Percentiles rank a stretch among this genome's conserved stretches.
These are phyloP conservation scores for Primulina huaijiensis DNA, from an alignment of 257 asterid species.

Conservation along the genomic window DNA sequence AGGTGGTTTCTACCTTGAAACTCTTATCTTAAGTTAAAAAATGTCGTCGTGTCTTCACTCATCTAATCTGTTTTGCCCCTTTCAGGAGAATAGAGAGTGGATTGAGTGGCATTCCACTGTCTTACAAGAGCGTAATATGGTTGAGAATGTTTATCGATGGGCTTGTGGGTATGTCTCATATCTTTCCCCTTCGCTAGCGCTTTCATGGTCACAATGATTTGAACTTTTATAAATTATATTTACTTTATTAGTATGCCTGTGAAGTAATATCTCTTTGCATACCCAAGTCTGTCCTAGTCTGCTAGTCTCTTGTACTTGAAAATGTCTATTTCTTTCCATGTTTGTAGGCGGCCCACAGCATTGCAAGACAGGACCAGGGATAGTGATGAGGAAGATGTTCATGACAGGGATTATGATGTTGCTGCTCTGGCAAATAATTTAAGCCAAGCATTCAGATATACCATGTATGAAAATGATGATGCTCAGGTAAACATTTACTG, in stretches of 20 bases:
- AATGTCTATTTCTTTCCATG: conserved; percentile 15
- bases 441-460: conserved; percentile 86
- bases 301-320: conserved; percentile 15
- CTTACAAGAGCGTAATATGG: conserved; percentile 71
- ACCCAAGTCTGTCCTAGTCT: conserved; percentile 14
- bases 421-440: conserved; percentile 87
- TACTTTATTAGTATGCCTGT: neutral
- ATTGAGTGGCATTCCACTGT: conserved; percentile 66
- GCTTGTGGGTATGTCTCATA: conserved; percentile 80
- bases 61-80: conserved; percentile 20
- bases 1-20: conserved; percentile 45
- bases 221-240: neutral
- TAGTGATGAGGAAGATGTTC: conserved; percentile 86
- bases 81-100: conserved; percentile 78
- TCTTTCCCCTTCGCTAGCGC: conserved; percentile 2
- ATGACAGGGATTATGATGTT: conserved; percentile 89
- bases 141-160: conserved; percentile 81
- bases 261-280: neutral
- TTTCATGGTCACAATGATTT: neutral
- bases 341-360: conserved; percentile 90
- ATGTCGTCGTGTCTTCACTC: conserved; percentile 4
- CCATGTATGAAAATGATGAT: conserved; percentile 75
- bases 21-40: conserved; percentile 6
- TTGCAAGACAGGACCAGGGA: conserved; percentile 80
- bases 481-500: conserved; percentile 48